Base-by-base conservation (phyloP, 2,329 filamentous ascomycete species). In the Cercospora sp. region DNA sequence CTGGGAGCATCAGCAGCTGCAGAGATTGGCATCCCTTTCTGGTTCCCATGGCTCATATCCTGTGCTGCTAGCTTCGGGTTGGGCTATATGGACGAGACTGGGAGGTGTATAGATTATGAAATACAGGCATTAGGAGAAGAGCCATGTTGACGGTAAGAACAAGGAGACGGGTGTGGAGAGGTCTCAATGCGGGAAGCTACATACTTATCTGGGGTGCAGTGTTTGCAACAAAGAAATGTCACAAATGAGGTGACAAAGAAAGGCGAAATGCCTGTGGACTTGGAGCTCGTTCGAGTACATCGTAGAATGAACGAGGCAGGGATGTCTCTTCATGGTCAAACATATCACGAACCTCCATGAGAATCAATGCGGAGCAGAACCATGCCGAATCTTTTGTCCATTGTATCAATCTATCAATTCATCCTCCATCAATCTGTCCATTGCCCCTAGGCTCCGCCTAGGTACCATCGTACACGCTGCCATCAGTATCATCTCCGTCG, bases 391-490 rank as follows among this genome's bases (percentile, higher is more conserved):
- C 5, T 7, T n/a, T 16, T 3, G 1, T 39, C 36, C 36, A 39
- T 39, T n/a, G 13, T n/a, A n/a, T 39, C 36, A n/a, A n/a, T n/a
- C 36, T 42, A 42, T 42, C 36, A 8, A 5, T 8, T 5, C 1
- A 2, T 48, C 9, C 10, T 3, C 18, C 45, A 48, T 4, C 45
- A 23, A 2, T 18, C 10, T 23, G 12, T 20, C 28, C 8, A 18
- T n/a, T 59, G 8, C 20, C 13, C 13, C 23, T 36, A 2, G 4
- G 5, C 7, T 5, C 0, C 5, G 12, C 3, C n/a, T 13, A 59
- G 0, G 13, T 36, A 36, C n/a, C 55, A 9, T 33, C 60, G 28
- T 30, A 63, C 60, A 51, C 60, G 26, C 60, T 63, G 60, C 48
- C 42, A 26, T 53, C 60, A 10, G 60, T 53, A 5, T 63, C 42